These are phyloP conservation scores for Pyropia yezoensis DNA, from an alignment of 23 red algal species.

Conservation along the genomic window DNA sequence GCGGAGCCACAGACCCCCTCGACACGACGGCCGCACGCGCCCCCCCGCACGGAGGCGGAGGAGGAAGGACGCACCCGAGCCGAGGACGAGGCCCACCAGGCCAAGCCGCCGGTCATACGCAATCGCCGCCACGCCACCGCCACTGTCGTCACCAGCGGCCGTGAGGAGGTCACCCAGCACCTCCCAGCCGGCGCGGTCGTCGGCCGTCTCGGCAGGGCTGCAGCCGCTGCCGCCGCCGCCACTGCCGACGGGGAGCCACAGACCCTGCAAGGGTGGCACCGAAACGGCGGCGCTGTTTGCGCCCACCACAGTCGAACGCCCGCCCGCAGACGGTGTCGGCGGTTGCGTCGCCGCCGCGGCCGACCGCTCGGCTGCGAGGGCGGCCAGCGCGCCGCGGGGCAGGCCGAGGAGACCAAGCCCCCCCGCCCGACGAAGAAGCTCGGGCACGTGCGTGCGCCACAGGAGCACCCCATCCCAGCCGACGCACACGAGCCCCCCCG, in stretches of 20 bases:
- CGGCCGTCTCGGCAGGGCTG: no score
- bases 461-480: conserved; percentile 42
- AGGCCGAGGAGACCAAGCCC: conserved; percentile 46
- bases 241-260: no score
- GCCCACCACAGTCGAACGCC: no score
- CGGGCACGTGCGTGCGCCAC: conserved; percentile 55
- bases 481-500: conserved; percentile 42
- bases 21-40: conserved; percentile 20
- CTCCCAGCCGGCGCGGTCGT: background rate
- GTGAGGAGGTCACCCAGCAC: conserved; percentile 11
- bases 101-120: conserved; percentile 30
- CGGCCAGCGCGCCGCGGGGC: background rate
- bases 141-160: conserved; percentile 7
- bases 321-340: no score
- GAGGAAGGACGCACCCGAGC: conserved; percentile 29
- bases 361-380: no score
- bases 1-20: conserved; percentile 54
- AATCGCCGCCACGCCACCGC: conserved; percentile 24
- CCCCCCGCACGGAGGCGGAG: conserved; percentile 27
- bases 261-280: no score
- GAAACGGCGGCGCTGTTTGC: no score
- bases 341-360: no score
- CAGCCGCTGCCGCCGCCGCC: no score
- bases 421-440: conserved; percentile 29
- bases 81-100: conserved; percentile 37